Evolutionary conservation across 1,284 basidiomycete species (phyloP), one percentile per base, ranked within the genome.

Genomic region (Gomphus bonarii): DNA sequence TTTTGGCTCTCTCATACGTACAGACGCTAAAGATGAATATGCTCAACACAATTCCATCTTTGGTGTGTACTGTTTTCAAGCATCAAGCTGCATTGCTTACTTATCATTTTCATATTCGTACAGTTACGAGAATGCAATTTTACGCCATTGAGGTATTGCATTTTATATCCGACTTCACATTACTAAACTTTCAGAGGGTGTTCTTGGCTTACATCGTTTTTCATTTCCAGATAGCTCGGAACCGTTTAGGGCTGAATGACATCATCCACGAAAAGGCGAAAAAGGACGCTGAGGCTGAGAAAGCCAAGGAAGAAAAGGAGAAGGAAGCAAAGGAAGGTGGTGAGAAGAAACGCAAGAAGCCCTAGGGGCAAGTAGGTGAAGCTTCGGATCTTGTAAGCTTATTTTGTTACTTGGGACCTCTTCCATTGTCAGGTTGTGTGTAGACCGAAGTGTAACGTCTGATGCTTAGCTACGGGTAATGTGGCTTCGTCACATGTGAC

Each of bases 21-120:
- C 81, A 55, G 83, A 97, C 67, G 79, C 85, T 38, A 76, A 75
- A 51, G 79, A 83, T 61, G 91, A 95, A 67, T 99, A 99, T 72
- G 85, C 82, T 10, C 89, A 99, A 75, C 81, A 76, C 54, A 99
- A 98, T 75, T 91, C 92, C 12, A 95, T 97, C 61, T 95, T 99
- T 67, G 92, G 95, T 89, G 69, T 62, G 78, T 67, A 1, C 14
- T 28, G 10, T 38, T 30, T 38, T 52, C 25, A 58, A 58, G 31
- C 57, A 31, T 38, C 10, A 36, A 47, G 46, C 55, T 53, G 46
- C 50, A 57, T 64, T 25, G 54, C 28, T 59, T 52, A 43, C 59
- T 59, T 14, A 7, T 18, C 31, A 31, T 35, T 25, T 25, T 46
- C 42, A 2, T 31, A 3, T 22, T 43, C 53, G 25, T 46, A 7